Conservation (phyloP, 768 basidiomycete genomes). For the Lactarius deliciosus region DNA sequence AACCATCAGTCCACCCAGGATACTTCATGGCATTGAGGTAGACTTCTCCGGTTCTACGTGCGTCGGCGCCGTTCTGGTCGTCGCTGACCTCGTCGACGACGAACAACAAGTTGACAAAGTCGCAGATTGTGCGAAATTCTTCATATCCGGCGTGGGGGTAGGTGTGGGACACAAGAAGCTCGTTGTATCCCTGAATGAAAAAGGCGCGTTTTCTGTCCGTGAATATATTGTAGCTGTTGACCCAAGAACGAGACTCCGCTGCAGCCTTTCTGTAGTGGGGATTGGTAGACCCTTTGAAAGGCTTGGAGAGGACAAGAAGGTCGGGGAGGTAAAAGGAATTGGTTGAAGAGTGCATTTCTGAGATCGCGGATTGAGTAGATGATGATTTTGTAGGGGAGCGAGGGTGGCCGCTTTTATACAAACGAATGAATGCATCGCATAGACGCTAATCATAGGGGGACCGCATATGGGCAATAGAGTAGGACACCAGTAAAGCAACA, state of each 20-base stretch:
- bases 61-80: conserved; percentile 61
- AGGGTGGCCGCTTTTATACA: conserved; percentile 16
- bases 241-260: conserved; percentile 62
- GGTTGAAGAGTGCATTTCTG: conserved; percentile 29
- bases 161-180: conserved; percentile 61
- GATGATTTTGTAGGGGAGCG: background rate
- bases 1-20: conserved; percentile 55
- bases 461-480: background rate
- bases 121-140: conserved; percentile 60
- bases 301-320: conserved; percentile 47
- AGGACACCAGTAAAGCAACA: background rate
- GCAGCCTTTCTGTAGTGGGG: conserved; percentile 58
- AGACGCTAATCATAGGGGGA: background rate
- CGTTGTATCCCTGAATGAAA: conserved; percentile 62
- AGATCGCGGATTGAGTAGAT: background rate
- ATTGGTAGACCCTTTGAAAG: conserved; percentile 52
- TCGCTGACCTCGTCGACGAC: conserved; percentile 71
- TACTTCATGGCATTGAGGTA: conserved; percentile 58
- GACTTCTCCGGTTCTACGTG: conserved; percentile 52
- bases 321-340: conserved; percentile 53
- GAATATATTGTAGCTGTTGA: conserved; percentile 61
- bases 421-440: conserved; percentile 15
- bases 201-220: conserved; percentile 60
- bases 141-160: conserved; percentile 62
- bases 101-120: conserved; percentile 55